Base-by-base conservation (phyloP, 352 stramenopile genomes). In the Globisporangium recalcitrans region DNA sequence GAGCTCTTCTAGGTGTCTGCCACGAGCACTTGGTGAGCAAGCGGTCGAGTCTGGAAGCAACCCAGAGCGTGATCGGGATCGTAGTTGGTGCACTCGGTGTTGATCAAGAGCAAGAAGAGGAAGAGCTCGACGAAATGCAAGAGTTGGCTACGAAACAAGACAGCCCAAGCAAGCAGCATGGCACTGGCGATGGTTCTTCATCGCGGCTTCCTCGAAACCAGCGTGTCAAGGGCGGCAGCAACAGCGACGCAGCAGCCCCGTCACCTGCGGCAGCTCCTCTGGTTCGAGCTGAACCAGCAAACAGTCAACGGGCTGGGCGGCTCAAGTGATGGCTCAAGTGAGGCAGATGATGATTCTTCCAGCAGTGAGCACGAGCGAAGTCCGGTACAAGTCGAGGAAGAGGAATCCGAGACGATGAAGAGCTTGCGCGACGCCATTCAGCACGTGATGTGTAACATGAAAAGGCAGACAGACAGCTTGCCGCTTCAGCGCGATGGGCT, bases 401-500 rank as follows among this genome's bases (percentile, higher is more conserved):
- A 44, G 5, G 51, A 44, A 29, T 44, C 29, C 1, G 51, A 57
- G 51, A 44, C n/a, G 11, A 44, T 29, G 51, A 57, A 44, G 51
- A 57, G 51, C 51, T 58, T 60, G 11, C 58, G 60, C 31, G 53
- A 66, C 0, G 31, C 77, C 27, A 54, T 88, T 1, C 60, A 72
- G 24, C 63, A 70, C 13, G 69, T 85, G 16, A 73, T 85, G 38
- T 55, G 63, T 48, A 73, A 65, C 10, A 88, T 88, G 79, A 69
- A 73, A 31, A 60, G 63, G 34, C 73, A 78, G 2, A 64, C 75
- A 0, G 64, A 78, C 1, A 62, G 48, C 1, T 31, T 82, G 7
- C 9, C 64, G 1, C 73, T 88, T 6, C 79, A 88, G 48, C 73
- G 67, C 8, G 79, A 88, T 34, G 79, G 66, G 0, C 63, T 88